These are phyloP conservation scores for Xerocomus spinulosus DNA, from an alignment of 768 basidiomycete genomes.

Conservation along the genomic window DNA sequence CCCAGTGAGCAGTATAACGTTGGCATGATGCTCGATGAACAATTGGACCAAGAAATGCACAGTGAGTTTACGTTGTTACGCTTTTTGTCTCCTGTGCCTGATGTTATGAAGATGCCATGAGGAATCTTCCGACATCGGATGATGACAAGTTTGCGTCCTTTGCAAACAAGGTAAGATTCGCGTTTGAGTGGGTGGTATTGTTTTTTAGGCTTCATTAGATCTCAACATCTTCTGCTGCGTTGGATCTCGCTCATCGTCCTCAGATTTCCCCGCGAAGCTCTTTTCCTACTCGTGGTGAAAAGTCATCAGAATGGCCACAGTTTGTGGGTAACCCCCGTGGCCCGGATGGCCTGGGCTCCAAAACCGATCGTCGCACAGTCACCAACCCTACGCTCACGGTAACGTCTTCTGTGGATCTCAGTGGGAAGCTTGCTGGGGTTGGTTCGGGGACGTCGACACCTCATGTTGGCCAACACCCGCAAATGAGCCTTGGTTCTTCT, in stretches of 20 bases:
- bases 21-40: slow-evolving; percentile 90
- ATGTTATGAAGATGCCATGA: slow-evolving; percentile 68
- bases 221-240: slow-evolving; percentile 84
- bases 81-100: slow-evolving; percentile 13
- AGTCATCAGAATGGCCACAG: slow-evolving; percentile 92
- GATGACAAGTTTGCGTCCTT: slow-evolving; percentile 80
- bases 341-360: slow-evolving; percentile 52
- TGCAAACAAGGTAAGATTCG: slow-evolving; percentile 53
- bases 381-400: slow-evolving; percentile 71
- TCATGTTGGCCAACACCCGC: slow-evolving; percentile 57
- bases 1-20: slow-evolving; percentile 69
- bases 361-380: slow-evolving; percentile 63
- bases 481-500: slow-evolving; percentile 35
- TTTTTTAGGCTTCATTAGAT: slow-evolving; percentile 40
- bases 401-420: slow-evolving; percentile 50
- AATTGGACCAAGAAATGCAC: slow-evolving; percentile 91
- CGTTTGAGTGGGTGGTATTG: not conserved
- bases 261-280: slow-evolving; percentile 71
- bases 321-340: slow-evolving; percentile 63
- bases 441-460: slow-evolving; percentile 63
- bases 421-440: slow-evolving; percentile 40
- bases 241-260: slow-evolving; percentile 87
- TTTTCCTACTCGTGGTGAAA: slow-evolving; percentile 57
- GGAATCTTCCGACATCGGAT: slow-evolving; percentile 80
- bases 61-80: slow-evolving; percentile 47